phyloP scores from a whole-genome alignment of 2,329 filamentous ascomycete species.

The Westerdykella sp. region DNA sequence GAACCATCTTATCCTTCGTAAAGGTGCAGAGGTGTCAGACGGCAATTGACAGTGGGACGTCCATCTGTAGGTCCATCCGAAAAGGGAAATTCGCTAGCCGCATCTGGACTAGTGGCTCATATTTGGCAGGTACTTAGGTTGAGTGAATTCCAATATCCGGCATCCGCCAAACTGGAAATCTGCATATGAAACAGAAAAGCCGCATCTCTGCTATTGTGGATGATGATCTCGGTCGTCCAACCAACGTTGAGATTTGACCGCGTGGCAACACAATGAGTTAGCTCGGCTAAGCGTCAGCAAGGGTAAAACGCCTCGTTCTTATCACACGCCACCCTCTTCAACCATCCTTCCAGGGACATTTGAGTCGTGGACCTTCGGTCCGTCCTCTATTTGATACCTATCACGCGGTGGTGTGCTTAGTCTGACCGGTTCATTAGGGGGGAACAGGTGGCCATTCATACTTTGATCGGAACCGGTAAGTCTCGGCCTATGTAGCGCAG shows the following conservation, averaged over 20 bases:
- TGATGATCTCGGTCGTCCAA: slow-evolving; percentile 7
- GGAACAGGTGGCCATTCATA: background rate
- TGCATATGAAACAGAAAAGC: no score
- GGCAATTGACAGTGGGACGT: no score
- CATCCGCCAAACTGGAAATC: background rate
- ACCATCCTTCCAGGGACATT: slow-evolving; percentile 1
- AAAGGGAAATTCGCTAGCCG: background rate
- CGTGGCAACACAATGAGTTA: slow-evolving; percentile 16
- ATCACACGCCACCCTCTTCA: slow-evolving; percentile 12
- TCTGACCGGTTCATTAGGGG: background rate
- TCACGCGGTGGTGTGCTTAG: background rate
- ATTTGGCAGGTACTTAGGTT: background rate
- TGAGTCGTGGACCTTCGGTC: background rate
- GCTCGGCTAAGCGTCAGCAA: slow-evolving; percentile 8
- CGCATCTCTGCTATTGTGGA: background rate
- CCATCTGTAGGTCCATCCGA: background rate
- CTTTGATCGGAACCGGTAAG: background rate
- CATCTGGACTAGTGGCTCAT: background rate
- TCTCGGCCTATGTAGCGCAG: background rate
- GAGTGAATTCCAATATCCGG: background rate
- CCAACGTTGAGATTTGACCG: slow-evolving; percentile 10
- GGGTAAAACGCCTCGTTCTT: slow-evolving; percentile 13
- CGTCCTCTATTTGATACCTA: background rate
- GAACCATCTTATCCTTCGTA: no score
- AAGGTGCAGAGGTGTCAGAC: no score